A percentile compares a stretch with the other conserved stretches of the same genome.
Evolutionary conservation across 225 moss, liverwort and hornwort genomes (phyloP).

Genomic region (Climacium dendroides): DNA sequence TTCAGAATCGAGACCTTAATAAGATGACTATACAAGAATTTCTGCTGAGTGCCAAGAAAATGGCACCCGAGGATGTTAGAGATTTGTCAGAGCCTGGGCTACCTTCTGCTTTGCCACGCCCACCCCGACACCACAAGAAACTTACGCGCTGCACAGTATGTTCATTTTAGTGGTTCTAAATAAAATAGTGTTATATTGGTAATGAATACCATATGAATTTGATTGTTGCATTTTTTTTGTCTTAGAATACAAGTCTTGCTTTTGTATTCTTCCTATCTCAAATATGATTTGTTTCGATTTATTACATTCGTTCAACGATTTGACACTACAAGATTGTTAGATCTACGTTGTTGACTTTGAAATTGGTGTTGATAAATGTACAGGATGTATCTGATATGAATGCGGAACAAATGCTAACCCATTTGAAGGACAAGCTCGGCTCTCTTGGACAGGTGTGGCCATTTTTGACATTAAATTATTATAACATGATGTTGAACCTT

Average conservation of each 20-base stretch:
- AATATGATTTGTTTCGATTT: background rate
- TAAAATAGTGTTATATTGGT: background rate
- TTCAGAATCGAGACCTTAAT: conserved; percentile 13
- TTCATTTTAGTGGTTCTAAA: background rate
- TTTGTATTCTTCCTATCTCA: background rate
- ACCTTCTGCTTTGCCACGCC: conserved; percentile 55
- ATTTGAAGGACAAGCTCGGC: conserved; percentile 68
- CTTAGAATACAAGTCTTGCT: background rate
- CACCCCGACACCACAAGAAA: conserved; percentile 68
- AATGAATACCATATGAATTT: background rate
- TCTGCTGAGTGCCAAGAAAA: conserved; percentile 27
- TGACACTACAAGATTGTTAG: background rate
- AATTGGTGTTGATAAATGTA: background rate
- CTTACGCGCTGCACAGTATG: conserved; percentile 64
- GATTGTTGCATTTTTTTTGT: background rate
- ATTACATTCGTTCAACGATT: background rate
- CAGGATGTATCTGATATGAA: conserved; percentile 54
- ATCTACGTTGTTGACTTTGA: background rate
- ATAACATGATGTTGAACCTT: background rate
- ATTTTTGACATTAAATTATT: background rate
- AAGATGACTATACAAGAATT: conserved; percentile 25
- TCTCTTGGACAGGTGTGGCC: conserved; percentile 67
- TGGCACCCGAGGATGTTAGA: conserved; percentile 14
- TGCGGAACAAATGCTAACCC: conserved; percentile 66
- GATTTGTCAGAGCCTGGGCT: conserved; percentile 33